A percentile compares a stretch with the other conserved stretches of the same genome.
phyloP scores from a whole-genome alignment of 768 basidiomycete species.

The Podaxis mareebaensis region DNA sequence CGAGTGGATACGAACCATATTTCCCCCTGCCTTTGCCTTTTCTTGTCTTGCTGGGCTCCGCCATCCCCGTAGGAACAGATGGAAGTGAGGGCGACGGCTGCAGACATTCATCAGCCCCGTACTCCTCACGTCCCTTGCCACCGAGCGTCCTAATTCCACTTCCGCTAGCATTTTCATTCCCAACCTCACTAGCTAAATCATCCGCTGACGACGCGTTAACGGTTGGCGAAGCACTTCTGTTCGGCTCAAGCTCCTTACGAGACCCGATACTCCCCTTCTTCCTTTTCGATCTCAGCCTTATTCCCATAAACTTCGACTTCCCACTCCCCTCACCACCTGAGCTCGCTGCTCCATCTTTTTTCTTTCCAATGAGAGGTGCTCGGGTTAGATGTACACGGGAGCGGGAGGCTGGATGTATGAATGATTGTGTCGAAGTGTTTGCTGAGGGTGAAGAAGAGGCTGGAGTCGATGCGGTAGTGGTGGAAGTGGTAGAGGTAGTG shows the following conservation, averaged over 20 bases:
- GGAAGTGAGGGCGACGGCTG: background rate
- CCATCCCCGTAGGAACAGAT: background rate
- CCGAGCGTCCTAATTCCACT: background rate
- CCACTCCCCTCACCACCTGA: background rate
- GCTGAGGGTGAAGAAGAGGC: background rate
- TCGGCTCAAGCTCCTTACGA: background rate
- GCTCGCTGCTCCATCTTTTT: background rate
- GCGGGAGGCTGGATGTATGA: slow-evolving; percentile 19
- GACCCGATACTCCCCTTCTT: slow-evolving; percentile 19
- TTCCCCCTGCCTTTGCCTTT: background rate
- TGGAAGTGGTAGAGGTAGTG: background rate
- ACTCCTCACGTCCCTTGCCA: background rate
- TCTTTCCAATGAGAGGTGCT: slow-evolving; percentile 2
- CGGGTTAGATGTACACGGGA: slow-evolving; percentile 20
- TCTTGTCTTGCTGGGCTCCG: no score
- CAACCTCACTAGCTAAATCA: background rate
- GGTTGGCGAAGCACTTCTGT: background rate
- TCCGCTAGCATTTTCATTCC: background rate
- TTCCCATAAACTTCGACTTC: slow-evolving; percentile 25
- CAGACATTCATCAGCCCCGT: background rate
- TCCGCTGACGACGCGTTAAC: slow-evolving; percentile 1
- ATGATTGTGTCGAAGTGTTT: slow-evolving; percentile 7
- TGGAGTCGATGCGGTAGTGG: background rate
- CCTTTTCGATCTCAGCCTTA: slow-evolving; percentile 23
- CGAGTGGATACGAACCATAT: slow-evolving; percentile 24